phyloP scores from a whole-genome alignment of 2,329 filamentous ascomycete genomes.

The Colletotrichum tropicicola region DNA sequence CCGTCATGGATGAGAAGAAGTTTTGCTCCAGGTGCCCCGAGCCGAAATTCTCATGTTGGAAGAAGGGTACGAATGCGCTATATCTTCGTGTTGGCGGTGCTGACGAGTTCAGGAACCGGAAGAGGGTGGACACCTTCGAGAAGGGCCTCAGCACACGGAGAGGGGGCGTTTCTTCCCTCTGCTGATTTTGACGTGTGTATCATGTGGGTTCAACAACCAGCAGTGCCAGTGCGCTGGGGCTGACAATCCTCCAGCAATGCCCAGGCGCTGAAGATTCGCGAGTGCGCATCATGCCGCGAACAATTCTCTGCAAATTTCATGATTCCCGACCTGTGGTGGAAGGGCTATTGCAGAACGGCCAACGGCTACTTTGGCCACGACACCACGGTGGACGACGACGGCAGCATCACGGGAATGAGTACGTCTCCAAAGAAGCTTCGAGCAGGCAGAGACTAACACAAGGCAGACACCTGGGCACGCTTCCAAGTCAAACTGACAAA shows the following conservation, averaged over 20 bases:
- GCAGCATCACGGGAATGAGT: slow-evolving; percentile 30
- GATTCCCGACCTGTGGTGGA: slow-evolving; percentile 47
- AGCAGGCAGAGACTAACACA: background rate
- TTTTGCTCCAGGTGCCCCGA: slow-evolving; percentile 1
- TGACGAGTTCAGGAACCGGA: background rate
- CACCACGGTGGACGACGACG: slow-evolving; percentile 26
- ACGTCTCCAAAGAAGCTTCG: slow-evolving; percentile 1
- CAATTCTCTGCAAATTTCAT: slow-evolving; percentile 35
- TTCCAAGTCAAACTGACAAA: slow-evolving; percentile 39
- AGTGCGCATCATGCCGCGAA: slow-evolving; percentile 36
- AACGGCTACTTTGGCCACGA: slow-evolving; percentile 51
- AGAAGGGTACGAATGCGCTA: slow-evolving; percentile 6
- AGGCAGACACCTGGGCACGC: slow-evolving; percentile 42
- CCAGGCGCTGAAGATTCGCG: slow-evolving; percentile 39
- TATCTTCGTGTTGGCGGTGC: background rate
- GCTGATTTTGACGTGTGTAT: slow-evolving; percentile 17
- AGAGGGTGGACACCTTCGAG: background rate
- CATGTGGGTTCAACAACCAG: background rate
- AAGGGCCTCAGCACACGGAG: background rate
- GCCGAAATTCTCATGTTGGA: slow-evolving; percentile 7
- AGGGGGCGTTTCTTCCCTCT: background rate
- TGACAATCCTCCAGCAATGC: slow-evolving; percentile 36
- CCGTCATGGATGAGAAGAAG: background rate
- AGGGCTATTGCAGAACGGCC: slow-evolving; percentile 39
- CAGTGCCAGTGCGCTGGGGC: background rate